Percentiles rank a stretch among this genome's conserved stretches.
Conservation (phyloP, 2,329 filamentous ascomycete species). For the Cryphonectria parasitica region DNA sequence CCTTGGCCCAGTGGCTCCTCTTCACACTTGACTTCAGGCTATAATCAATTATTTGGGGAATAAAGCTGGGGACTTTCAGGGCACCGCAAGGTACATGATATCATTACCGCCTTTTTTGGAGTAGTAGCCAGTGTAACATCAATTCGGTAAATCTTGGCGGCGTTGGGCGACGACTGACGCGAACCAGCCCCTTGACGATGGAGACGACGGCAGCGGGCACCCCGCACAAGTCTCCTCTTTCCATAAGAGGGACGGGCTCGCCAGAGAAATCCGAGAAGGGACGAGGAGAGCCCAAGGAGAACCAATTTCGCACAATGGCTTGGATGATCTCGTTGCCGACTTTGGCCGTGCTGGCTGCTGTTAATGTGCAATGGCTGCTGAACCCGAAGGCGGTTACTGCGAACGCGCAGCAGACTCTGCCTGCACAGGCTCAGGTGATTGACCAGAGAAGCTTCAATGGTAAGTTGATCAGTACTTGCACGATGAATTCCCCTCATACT, state of each 20-base stretch:
- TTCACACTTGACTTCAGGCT: slow-evolving; percentile 3
- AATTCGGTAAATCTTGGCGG: background rate
- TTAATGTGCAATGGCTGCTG: slow-evolving; percentile 24
- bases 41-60: slow-evolving; percentile 1
- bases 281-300: background rate
- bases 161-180: background rate
- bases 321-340: slow-evolving; percentile 22
- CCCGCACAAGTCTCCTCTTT: background rate
- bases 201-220: slow-evolving; percentile 3
- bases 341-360: slow-evolving; percentile 23
- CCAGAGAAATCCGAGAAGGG: background rate
- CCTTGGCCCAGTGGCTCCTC: slow-evolving; percentile 2
- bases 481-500: background rate
- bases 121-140: background rate
- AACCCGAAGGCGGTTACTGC: slow-evolving; percentile 11
- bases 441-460: slow-evolving; percentile 50
- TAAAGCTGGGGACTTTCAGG: background rate
- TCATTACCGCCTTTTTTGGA: background rate
- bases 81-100: slow-evolving; percentile 2
- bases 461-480: background rate
- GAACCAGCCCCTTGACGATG: background rate
- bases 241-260: background rate
- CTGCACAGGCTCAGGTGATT: slow-evolving; percentile 46
- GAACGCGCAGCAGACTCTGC: slow-evolving; percentile 28
- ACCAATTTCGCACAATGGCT: slow-evolving; percentile 25